Percentiles rank a stretch among this genome's conserved stretches.
Conservation (phyloP, 2,329 filamentous ascomycete genomes). For the Alternaria burnsii region DNA sequence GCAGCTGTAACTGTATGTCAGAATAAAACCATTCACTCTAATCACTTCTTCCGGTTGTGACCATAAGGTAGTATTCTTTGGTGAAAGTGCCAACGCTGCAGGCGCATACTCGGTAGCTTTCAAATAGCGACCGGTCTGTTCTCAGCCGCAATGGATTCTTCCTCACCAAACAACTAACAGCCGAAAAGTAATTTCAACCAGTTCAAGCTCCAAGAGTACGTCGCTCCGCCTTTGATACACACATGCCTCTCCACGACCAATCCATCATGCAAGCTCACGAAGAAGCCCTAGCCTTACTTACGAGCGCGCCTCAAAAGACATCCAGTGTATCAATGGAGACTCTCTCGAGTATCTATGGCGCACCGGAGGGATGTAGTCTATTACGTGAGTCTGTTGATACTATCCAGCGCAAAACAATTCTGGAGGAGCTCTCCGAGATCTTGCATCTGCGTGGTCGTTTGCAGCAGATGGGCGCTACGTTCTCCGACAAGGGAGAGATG, state of each 20-base stretch:
- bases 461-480: slow-evolving; percentile 16
- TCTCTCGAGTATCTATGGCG: neutral
- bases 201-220: neutral
- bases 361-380: neutral
- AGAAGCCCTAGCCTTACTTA: neutral
- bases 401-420: neutral
- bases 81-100: neutral
- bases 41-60: neutral
- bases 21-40: neutral
- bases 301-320: neutral
- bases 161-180: neutral
- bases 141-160: neutral
- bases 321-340: neutral
- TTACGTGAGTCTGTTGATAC: neutral
- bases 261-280: neutral
- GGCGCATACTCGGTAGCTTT: neutral
- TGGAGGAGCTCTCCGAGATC: neutral
- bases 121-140: neutral
- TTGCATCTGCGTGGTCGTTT: slow-evolving; percentile 11
- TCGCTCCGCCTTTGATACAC: neutral
- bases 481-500: slow-evolving; percentile 15
- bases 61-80: neutral
- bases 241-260: neutral
- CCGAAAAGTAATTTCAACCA: neutral
- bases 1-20: neutral